Base-by-base conservation (phyloP, 1,284 basidiomycete genomes). In the Fomitopsis palustris region DNA sequence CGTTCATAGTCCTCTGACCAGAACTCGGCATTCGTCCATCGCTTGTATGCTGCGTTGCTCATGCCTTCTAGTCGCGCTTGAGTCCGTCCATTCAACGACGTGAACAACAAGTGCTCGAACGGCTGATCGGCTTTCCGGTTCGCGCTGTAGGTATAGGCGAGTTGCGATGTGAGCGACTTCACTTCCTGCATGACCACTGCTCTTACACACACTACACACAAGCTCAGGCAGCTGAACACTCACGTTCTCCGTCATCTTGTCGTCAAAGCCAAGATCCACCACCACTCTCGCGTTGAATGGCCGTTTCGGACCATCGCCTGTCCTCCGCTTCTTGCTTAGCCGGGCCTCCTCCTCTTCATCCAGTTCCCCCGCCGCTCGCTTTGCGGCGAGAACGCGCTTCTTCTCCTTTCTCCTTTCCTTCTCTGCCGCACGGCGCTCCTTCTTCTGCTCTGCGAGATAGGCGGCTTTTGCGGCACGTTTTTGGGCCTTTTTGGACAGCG, bases 201-300 rank as follows among this genome's bases (percentile, higher is more conserved):
- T 25, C 45, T 47, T 47, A 47, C 45, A 47, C 45, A 47, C 25
- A 27, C 45, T 29, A 25, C 14, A n/a, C 25, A 29, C 7, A n/a
- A 16, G 2, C 16, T 29, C 27, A 29, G 12, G 14, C 25, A 27
- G 16, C 19, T 35, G 35, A 77, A 9, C 31, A 33, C 87, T 66
- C 71, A 95, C 96, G 79, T 95, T 95, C 57, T 95, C 94, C 53
- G 78, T 86, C 97, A 99, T 99, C 74, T 90, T 81, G 52, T 95
- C 86, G 72, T 99, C 97, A 71, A 99, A 99, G 2, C 89, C 94
- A 7, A 97, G 80, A 75, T 99, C 97, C 29, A 99, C 76, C 21
- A 97, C 85, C 2, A 99, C 81, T 37, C 82, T 84, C 9, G 92
- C 93, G 17, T 81, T 80, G 69, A 94, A 95, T 27, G 71, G 80